Evolutionary conservation across 306 rosid genomes (phyloP), one percentile per base, ranked within the genome.

Genomic region (Glycine tomentella): DNA sequence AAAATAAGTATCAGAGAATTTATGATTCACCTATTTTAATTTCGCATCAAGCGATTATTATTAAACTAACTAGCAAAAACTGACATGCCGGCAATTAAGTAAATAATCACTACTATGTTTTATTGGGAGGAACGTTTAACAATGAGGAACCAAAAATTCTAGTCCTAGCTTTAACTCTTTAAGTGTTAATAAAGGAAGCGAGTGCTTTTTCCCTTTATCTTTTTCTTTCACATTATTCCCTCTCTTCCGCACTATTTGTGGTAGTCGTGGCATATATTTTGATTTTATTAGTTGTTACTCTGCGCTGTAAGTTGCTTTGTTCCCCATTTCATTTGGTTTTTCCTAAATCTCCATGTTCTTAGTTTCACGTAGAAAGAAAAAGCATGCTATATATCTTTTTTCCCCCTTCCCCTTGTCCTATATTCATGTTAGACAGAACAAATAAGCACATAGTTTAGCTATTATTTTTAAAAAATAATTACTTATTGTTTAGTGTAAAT

Each of bases 21-120:
- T 25, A 25, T 25, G 31, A 1, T 25, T 25, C 31, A 25, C 31
- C 36, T 58, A 40, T 14, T 3, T 71, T 66, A 20, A 66, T 92
- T 87, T 91, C 86, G 66, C 78, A 34, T 84, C 58, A 88, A 86
- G 88, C 59, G 31, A 84, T 80, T 38, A 38, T 38, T 16, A 84
- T 83, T 59, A 56, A 78, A 40, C 74, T 81, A 50, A 13, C 61
- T 77, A 46, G 75, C 79, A 55, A 25, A 25, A 9, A 61, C 16
- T 13, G 57, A n/a, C 57, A 40, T 16, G 17, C 7, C 31, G 59
- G 68, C 64, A 64, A 38, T 64, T 64, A 67, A 68, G 62, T 48
- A 82, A 58, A 25, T 25, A 25, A 65, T 74, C 25, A n/a, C 25
- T 49, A 44, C 7, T 7, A 4, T 3, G 3, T 3, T 14, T 48